phyloP scores from a whole-genome alignment of 768 basidiomycete species.

The Pisolithus tinctorius region DNA sequence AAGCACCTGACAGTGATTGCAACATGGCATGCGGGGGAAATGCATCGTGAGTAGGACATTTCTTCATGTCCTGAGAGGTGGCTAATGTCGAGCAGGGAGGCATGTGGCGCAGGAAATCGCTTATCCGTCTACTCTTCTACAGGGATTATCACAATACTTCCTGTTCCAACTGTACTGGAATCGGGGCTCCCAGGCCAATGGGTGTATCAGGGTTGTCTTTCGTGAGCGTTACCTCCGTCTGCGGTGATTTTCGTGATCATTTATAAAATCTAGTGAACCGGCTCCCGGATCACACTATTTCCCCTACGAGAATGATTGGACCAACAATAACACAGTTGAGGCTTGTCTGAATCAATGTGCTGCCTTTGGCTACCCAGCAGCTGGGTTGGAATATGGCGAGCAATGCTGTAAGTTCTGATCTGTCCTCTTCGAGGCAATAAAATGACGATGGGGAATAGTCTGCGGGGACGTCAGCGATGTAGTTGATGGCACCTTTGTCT shows the following conservation, averaged over 20 bases:
- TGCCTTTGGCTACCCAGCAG: constrained; percentile 63
- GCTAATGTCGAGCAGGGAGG: constrained; percentile 38
- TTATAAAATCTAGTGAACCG: constrained; percentile 37
- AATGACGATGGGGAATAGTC: constrained; percentile 31
- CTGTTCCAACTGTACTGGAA: constrained; percentile 52
- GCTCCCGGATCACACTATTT: constrained; percentile 39
- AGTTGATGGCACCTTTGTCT: constrained; percentile 19
- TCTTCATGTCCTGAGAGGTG: background rate
- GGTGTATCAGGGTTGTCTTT: constrained; percentile 60
- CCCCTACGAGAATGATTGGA: constrained; percentile 53
- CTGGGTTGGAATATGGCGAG: constrained; percentile 61
- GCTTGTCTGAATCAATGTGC: constrained; percentile 65
- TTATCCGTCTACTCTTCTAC: constrained; percentile 61
- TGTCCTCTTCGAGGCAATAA: background rate
- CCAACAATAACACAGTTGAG: constrained; percentile 55
- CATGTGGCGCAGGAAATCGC: constrained; percentile 70
- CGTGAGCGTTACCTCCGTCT: constrained; percentile 33
- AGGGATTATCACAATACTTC: constrained; percentile 43
- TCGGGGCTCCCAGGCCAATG: constrained; percentile 58
- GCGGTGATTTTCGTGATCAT: background rate
- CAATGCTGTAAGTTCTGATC: constrained; percentile 57
- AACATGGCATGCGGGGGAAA: constrained; percentile 73
- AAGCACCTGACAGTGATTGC: constrained; percentile 46
- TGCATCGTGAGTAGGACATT: constrained; percentile 38
- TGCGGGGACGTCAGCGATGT: constrained; percentile 66